Evolutionary conservation across 2,329 filamentous ascomycete species (phyloP), one percentile per base, ranked within the genome.

Genomic region (Microcyclosporella mali): DNA sequence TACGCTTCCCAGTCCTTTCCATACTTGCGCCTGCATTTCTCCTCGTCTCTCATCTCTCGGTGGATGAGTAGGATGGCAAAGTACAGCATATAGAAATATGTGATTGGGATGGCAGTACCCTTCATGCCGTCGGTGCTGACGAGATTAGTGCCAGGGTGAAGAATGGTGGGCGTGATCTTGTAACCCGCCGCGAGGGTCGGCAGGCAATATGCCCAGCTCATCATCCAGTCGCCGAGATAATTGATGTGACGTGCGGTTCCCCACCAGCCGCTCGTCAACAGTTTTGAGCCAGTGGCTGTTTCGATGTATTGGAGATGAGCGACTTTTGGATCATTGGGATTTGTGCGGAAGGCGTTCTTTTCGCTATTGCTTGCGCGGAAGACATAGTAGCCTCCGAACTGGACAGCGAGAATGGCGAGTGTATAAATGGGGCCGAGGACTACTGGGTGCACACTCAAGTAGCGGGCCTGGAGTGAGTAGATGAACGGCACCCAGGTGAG

Each of bases 341-440:
- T 80, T 28, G 80, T 94, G 46, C 92, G 82, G 80, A 97, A 97
- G 17, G 78, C 77, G 68, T 95, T 94, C 80, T 97, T 97, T 70
- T 95, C 82, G 66, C 80, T 87, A 74, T 97, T 97, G 62, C 87
- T 81, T n/a, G 84, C 75, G 45, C 90, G 88, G 81, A 97, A 97
- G 64, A 95, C 88, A 64, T 78, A 83, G 68, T 90, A 94, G n/a
- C 88, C 89, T 1, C 77, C 61, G 1, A 72, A 71, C 41, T 90
- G 81, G 11, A 94, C 73, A 3, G 73, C 74, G 19, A 85, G 65
- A 37, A 92, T 82, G 8, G 72, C 74, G 1, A 75, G 66, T 11
- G 87, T 71, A 9, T 85, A 85, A 11, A 70, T 57, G 28, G 78
- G 70, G 1, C 88, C 88, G 4, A 97, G 81, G n/a, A 82, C 74